phyloP scores from a whole-genome alignment of 257 asterid species.

The Fraxinus excelsior region DNA sequence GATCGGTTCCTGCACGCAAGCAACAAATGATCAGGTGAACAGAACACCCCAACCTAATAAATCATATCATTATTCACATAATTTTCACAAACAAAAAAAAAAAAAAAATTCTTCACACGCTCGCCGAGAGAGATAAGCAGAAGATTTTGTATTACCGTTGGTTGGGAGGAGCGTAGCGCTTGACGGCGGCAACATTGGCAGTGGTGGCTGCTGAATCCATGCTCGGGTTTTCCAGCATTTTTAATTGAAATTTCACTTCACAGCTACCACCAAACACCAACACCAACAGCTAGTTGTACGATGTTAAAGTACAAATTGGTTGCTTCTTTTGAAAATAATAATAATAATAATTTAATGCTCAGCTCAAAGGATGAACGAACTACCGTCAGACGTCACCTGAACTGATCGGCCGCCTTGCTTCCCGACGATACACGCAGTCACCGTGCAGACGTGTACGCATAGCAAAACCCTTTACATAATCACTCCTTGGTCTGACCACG shows the following conservation, averaged over 20 bases:
- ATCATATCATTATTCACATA: slow-evolving; percentile 22
- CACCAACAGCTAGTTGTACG: slow-evolving; percentile 28
- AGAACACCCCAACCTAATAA: slow-evolving; percentile 7
- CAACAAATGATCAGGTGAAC: background rate
- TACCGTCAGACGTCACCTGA: slow-evolving; percentile 26
- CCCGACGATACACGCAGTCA: slow-evolving; percentile 21
- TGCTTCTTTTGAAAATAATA: background rate
- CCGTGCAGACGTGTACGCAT: slow-evolving; percentile 12
- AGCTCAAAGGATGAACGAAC: slow-evolving; percentile 26
- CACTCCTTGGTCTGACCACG: slow-evolving; percentile 22
- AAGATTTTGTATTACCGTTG: slow-evolving; percentile 54
- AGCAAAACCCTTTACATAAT: too few relatives aligned
- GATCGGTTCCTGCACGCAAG: slow-evolving; percentile 71
- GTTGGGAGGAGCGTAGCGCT: slow-evolving; percentile 92
- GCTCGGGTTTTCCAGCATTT: slow-evolving; percentile 77
- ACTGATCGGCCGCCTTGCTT: slow-evolving; percentile 17
- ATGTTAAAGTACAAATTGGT: slow-evolving; percentile 2
- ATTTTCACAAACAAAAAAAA: slow-evolving; percentile 4
- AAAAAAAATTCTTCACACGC: background rate
- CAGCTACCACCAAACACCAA: slow-evolving; percentile 36
- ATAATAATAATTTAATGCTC: background rate
- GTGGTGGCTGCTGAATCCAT: slow-evolving; percentile 56
- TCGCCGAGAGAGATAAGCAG: background rate
- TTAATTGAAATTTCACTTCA: slow-evolving; percentile 27
- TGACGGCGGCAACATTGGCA: slow-evolving; percentile 60